These are phyloP conservation scores for Coix lacrymajobi DNA, from an alignment of 176 grass and related monocot species.

Conservation along the genomic window DNA sequence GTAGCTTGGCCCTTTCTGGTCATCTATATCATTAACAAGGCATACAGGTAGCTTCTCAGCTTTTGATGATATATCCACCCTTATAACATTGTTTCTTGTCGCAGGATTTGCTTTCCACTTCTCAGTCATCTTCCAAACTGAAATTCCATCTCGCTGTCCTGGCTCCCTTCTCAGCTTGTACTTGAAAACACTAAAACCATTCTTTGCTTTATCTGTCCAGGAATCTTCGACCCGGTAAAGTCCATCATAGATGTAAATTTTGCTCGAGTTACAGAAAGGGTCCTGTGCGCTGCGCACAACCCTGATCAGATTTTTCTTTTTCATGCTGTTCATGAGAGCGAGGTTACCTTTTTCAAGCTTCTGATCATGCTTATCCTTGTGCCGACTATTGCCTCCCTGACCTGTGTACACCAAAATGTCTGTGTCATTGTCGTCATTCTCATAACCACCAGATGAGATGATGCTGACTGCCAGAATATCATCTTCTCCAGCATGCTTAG, in stretches of 20 bases:
- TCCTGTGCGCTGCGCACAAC: constrained; percentile 57
- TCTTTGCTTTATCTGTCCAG: constrained; percentile 41
- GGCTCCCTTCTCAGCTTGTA: constrained; percentile 55
- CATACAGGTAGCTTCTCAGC: constrained; percentile 48
- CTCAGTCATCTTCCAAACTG: constrained; percentile 65
- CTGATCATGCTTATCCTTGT: constrained; percentile 62
- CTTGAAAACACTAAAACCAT: constrained; percentile 57
- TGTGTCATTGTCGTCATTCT: constrained; percentile 49
- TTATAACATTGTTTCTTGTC: constrained; percentile 33
- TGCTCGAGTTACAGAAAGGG: constrained; percentile 14
- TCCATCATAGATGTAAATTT: constrained; percentile 81
- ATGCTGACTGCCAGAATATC: constrained; percentile 45
- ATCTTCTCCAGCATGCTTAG: constrained; percentile 20
- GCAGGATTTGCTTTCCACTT: constrained; percentile 62
- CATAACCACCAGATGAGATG: constrained; percentile 54
- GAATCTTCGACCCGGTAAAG: constrained; percentile 56
- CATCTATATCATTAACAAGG: constrained; percentile 52
- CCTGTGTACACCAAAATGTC: constrained; percentile 63
- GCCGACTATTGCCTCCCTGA: constrained; percentile 45
- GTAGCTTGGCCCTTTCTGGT: constrained; percentile 17
- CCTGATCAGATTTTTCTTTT: constrained; percentile 48
- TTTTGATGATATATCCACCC: constrained; percentile 40
- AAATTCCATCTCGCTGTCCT: constrained; percentile 51
- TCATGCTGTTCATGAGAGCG: constrained; percentile 56
- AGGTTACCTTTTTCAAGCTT: constrained; percentile 78